Conservation (phyloP, 1,284 basidiomycete genomes). For the Caloboletus firmus region DNA sequence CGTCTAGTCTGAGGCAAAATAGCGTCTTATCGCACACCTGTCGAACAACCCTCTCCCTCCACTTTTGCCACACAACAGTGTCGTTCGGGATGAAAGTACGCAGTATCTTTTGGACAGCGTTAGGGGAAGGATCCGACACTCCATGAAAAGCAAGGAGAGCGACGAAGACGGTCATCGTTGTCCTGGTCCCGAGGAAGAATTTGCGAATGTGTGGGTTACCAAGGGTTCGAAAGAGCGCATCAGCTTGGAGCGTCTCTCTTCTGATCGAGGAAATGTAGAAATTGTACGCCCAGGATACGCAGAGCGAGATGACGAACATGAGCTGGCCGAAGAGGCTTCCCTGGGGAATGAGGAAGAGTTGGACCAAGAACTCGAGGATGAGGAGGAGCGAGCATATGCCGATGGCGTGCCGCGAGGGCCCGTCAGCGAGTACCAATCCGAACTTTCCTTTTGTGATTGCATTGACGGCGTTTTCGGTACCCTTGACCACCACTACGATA, state of each 20-base stretch:
- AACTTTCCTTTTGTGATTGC: constrained; percentile 31
- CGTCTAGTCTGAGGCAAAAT: constrained; percentile 1
- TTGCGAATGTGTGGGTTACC: constrained; percentile 20
- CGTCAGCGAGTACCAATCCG: constrained; percentile 13
- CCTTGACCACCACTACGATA: constrained; percentile 25
- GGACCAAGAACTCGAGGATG: constrained; percentile 25
- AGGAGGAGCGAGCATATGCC: constrained; percentile 31
- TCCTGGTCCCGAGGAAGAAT: constrained; percentile 22
- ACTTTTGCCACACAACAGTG: constrained; percentile 24
- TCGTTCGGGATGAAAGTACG: constrained; percentile 21
- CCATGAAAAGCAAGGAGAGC: constrained; percentile 18
- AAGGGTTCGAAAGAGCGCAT: constrained; percentile 23
- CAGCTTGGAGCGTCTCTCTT: constrained; percentile 25
- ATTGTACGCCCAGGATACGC: constrained; percentile 32
- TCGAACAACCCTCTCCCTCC: constrained; percentile 19
- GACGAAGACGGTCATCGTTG: constrained; percentile 26
- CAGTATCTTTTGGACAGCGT: constrained; percentile 11
- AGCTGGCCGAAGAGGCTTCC: constrained; percentile 29
- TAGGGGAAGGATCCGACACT: not conserved
- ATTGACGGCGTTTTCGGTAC: constrained; percentile 27
- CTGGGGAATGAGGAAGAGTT: constrained; percentile 34
- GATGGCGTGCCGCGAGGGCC: constrained; percentile 13
- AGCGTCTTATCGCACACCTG: constrained; percentile 11
- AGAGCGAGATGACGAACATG: constrained; percentile 32
- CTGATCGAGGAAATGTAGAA: constrained; percentile 25